Percentiles rank a stretch among this genome's conserved stretches.
Evolutionary conservation across 164 flowering plant genomes (phyloP).

Genomic region (Pachysandra terminalis): DNA sequence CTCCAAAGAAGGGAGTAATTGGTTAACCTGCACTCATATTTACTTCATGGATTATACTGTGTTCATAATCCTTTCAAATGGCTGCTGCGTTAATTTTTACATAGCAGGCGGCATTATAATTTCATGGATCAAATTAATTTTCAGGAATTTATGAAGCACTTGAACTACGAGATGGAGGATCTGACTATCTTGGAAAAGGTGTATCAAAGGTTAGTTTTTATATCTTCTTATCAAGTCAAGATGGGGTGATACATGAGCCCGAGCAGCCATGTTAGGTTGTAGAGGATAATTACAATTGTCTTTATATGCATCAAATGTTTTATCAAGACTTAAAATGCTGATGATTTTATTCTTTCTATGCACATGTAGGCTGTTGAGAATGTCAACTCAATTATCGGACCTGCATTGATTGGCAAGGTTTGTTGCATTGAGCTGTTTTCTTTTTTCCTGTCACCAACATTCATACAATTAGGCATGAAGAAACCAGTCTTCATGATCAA

Average conservation of each 20-base stretch:
- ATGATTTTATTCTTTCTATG: not conserved
- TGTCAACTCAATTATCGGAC: slow-evolving; percentile 75
- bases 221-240: not conserved
- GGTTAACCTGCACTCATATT: too few relatives aligned
- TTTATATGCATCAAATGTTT: too few relatives aligned
- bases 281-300: too few relatives aligned
- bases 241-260: too few relatives aligned
- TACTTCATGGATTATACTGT: too few relatives aligned
- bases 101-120: not conserved
- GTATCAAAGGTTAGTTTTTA: slow-evolving; percentile 57
- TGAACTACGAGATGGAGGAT: slow-evolving; percentile 84
- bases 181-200: slow-evolving; percentile 92
- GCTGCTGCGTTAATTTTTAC: too few relatives aligned
- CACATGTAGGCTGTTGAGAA: slow-evolving; percentile 65
- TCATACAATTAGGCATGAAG: not conserved
- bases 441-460: not conserved
- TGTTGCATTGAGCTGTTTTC: slow-evolving; percentile 2
- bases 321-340: not conserved
- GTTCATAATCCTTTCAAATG: too few relatives aligned
- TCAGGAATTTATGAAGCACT: slow-evolving; percentile 88
- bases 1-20: too few relatives aligned
- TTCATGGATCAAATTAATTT: slow-evolving; percentile 4
- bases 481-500: not conserved
- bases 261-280: too few relatives aligned
- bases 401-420: slow-evolving; percentile 90